Evolutionary conservation across 2,329 filamentous ascomycete genomes (phyloP), one percentile per base, ranked within the genome.

Genomic region (Scortechinia acanthostroma): DNA sequence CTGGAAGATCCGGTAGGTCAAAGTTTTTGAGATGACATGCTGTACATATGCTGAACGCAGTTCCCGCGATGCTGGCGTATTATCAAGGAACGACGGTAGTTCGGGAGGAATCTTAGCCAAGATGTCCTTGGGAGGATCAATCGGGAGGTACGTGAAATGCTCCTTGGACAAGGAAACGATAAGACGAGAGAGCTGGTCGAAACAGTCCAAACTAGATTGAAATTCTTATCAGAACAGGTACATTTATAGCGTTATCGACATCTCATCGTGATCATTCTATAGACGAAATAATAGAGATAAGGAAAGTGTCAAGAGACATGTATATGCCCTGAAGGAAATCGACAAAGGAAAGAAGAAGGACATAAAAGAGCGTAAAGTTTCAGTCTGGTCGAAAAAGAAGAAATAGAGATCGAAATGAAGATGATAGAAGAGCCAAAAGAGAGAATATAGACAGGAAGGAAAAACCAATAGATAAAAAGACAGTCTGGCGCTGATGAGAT

Each of bases 1-100:
- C 21, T 73, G 70, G 58, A 78, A 78, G 25, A 78, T 71, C 28
- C 73, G 66, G 52, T 70, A 71, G 4, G 70, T 76, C 44, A 79
- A 60, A n/a, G 74, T 69, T 46, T 70, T 74, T 14, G 73, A 76
- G 35, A 79, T 64, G n/a, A 71, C 65, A 51, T 76, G 73, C 46
- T 74, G 69, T 21, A 77, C 61, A 51, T 76, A 77, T 19, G 74
- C 71, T 40, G 70, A 62, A 21, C 74, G 70, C 15, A 78, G 60
- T 52, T 74, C 69, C 48, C 68, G 67, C 2, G 74, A 72, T 2
- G 73, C 65, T 14, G 61, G 57, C 5, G 70, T 75, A 51, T 75
- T 71, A 50, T 68, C 71, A 35, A 76, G 61, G 58, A 77, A 76
- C 2, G 72, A 68, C 4, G 73, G 74, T n/a, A 77, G 56, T 30